Evolutionary conservation across 257 asterid genomes (phyloP).

Genomic region (Solanum bukasovii): DNA sequence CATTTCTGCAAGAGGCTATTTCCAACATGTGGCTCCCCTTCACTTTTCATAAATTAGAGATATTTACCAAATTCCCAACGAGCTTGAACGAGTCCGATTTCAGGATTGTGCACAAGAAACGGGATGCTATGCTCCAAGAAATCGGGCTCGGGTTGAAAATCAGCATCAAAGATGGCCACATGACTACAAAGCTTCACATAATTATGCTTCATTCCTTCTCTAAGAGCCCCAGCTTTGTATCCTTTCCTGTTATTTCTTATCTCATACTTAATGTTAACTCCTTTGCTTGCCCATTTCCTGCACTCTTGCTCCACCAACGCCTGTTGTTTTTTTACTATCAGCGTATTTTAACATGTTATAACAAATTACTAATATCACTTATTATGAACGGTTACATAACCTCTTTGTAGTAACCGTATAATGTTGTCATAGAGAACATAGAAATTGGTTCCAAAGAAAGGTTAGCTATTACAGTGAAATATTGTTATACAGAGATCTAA

Average conservation of each 20-base stretch:
- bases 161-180: constrained; percentile 8
- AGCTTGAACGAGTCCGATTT: constrained; percentile 28
- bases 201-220: constrained; percentile 20
- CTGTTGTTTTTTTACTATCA: background rate
- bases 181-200: background rate
- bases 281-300: constrained; percentile 2
- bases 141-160: constrained; percentile 1
- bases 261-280: constrained; percentile 6
- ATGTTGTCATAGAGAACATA: background rate
- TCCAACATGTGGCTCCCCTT: background rate
- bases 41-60: background rate
- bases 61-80: constrained; percentile 36
- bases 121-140: constrained; percentile 15
- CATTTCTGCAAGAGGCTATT: background rate
- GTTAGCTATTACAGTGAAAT: background rate
- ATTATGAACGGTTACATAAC: background rate
- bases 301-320: background rate
- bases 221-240: constrained; percentile 1
- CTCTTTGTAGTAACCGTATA: background rate
- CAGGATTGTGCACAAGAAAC: constrained; percentile 24
- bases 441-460: background rate
- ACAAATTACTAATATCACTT: background rate
- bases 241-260: background rate
- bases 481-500: background rate
- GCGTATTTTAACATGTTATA: background rate